Conservation (phyloP, 306 rosid genomes). For the Chamaecrista fasciculata region DNA sequence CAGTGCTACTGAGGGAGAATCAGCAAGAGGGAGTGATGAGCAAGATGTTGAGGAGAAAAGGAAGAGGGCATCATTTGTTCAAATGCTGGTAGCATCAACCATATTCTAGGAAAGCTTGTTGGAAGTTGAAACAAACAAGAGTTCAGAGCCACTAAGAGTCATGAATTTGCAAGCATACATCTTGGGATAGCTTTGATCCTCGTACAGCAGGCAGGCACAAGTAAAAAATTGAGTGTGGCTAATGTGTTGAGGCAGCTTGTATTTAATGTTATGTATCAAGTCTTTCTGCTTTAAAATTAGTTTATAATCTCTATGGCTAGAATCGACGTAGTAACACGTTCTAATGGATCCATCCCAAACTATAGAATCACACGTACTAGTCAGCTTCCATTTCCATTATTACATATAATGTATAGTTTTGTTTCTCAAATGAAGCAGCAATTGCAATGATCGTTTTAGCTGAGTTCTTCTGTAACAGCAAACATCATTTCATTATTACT, state of each 20-base stretch:
- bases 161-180: constrained; percentile 25
- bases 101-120: constrained; percentile 39
- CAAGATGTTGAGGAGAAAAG: constrained; percentile 54
- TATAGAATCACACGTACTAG: too few relatives aligned
- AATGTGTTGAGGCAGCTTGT: constrained; percentile 17
- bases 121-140: too few relatives aligned
- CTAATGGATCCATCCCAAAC: too few relatives aligned
- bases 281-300: not conserved
- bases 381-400: too few relatives aligned
- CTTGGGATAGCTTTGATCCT: constrained; percentile 6
- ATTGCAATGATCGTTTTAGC: too few relatives aligned
- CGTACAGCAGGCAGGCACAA: constrained; percentile 10
- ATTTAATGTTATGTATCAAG: not conserved
- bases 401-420: too few relatives aligned
- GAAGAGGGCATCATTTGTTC: constrained; percentile 55
- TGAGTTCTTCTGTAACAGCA: too few relatives aligned
- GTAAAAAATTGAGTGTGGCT: too few relatives aligned
- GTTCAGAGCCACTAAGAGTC: constrained; percentile 12
- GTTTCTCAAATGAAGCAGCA: too few relatives aligned
- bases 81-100: constrained; percentile 56
- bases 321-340: too few relatives aligned
- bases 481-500: too few relatives aligned
- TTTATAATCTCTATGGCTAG: not conserved
- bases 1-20: constrained; percentile 40
- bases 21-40: constrained; percentile 31